Base-by-base conservation (phyloP, 2,329 filamentous ascomycete genomes). In the Pseudopyrenochaeta lycopersici region DNA sequence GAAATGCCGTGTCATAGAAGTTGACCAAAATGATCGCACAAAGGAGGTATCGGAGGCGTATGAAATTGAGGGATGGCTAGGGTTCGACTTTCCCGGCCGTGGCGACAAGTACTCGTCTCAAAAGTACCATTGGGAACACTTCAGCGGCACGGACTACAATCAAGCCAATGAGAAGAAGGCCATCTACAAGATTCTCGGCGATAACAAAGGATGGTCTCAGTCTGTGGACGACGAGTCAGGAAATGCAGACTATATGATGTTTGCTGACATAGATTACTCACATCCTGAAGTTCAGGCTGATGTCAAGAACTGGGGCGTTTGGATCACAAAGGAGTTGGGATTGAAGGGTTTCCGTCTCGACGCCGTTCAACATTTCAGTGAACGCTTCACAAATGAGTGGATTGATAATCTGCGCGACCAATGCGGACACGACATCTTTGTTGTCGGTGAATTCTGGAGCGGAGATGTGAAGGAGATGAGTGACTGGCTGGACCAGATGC, bases 391-490 rank as follows among this genome's bases (percentile, higher is more conserved):
- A 29, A 81, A 80, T 36, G 81, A 85, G n/a, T 90, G 90, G 74
- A 82, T 90, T 45, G 76, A 78, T 5, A 77, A 83, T 40, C 74
- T 90, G 53, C 83, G 71, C 32, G 61, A 70, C 17, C 49, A 74
- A 84, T 65, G 77, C 78, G 82, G 82, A 3, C 39, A 63, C 2
- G 74, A 80, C 11, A 85, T 86, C 72, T 88, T 90, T 66, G 76
- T 90, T 14, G 84, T 91, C 1, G 88, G 87, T 9, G 89, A 91
- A 66, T 90, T 88, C 69, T 91, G 88, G 88, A 82, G 82, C 29
- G 83, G 82, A 41, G 83, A 88, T 49, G 73, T 83, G 0, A 68
- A 80, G 15, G 80, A 82, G 49, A 81, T 90, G 72, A 71, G 81
- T 1, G 72, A 77, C 17, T 90, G 88, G 68, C 75, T 88, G 39